Conservation (phyloP, 2,329 filamentous ascomycete species). For the Paecilomyces dactylethromorphus region DNA sequence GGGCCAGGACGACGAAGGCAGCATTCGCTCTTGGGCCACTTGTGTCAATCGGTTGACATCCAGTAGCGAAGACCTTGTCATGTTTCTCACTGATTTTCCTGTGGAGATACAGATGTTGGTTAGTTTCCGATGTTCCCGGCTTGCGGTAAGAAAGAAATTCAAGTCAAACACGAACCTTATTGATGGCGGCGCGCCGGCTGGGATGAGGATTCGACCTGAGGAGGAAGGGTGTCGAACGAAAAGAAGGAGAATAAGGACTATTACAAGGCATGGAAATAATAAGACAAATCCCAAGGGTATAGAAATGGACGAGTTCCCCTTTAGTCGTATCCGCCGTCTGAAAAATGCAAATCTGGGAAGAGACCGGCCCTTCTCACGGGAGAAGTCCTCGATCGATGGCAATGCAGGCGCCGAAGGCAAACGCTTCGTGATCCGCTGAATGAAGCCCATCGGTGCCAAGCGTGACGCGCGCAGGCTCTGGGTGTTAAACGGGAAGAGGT, state of each 20-base stretch:
- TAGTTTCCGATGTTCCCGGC: conserved; percentile 8
- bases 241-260: conserved; percentile 83
- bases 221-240: conserved; percentile 84
- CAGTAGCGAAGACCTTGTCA: conserved; percentile 91
- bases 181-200: conserved; percentile 76
- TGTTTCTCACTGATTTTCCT: conserved; percentile 96
- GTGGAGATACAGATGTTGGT: conserved; percentile 9
- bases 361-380: conserved; percentile 36
- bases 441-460: conserved; percentile 43
- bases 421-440: conserved; percentile 48
- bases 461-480: conserved; percentile 15
- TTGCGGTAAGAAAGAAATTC: background rate
- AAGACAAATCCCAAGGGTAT: conserved; percentile 89
- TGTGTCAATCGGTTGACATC: conserved; percentile 71
- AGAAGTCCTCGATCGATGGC: conserved; percentile 39
- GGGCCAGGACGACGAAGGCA: conserved; percentile 88
- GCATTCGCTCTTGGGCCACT: conserved; percentile 80
- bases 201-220: conserved; percentile 75
- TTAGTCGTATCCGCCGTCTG: conserved; percentile 75
- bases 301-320: conserved; percentile 85
- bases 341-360: conserved; percentile 67
- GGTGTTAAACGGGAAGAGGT: conserved; percentile 8
- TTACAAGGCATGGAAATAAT: conserved; percentile 83
- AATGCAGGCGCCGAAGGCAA: conserved; percentile 41
- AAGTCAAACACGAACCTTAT: conserved; percentile 63